Evolutionary conservation across 2,329 filamentous ascomycete genomes (phyloP), one percentile per base, ranked within the genome.

Genomic region (Nothopassalora personata): DNA sequence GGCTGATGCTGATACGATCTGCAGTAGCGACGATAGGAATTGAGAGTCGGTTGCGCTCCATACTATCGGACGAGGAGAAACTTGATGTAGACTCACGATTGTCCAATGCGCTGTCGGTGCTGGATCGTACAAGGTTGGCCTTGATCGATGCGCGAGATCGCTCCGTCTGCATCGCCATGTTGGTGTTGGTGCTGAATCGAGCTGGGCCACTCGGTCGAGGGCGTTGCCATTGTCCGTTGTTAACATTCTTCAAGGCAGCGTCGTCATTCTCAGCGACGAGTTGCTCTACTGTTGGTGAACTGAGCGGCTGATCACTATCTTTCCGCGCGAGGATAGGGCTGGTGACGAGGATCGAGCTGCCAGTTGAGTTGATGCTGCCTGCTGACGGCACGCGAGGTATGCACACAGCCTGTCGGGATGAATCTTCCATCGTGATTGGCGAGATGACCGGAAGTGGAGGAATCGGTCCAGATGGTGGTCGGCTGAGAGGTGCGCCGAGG

Each of bases 391-490:
- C 63, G 36, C 71, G 70, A 0, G 76, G 75, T 2, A 76, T 67
- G 39, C 64, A 68, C 8, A 68, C 50, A 10, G 59, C 65, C 49
- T 60, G 60, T 1, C 67, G 49, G 27, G 52, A 28, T n/a, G 49
- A 39, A 6, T 59, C 48, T 46, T 56, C 43, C 28, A 53, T 47
- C 13, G 55, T 54, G 3, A 58, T 59, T 9, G 64, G 62, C 11
- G 64, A 59, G 6, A 68, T 70, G 9, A 73, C 65, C 19, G 77
- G 77, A 8, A 79, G 62, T 15, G 77, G 75, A 15, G 77, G 77
- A 0, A 79, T 67, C 9, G 75, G 75, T 13, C 71, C 70, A 30
- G 73, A 72, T 10, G 77, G 77, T 7, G 73, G 75, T 46, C 69
- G 67, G n/a, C 74, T 75, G 8, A 68, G 59, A 50, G 66, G 69